Percentiles rank a stretch among this genome's conserved stretches.
phyloP scores from a whole-genome alignment of 805 yeast species.

The Ogataea degrootiae region DNA sequence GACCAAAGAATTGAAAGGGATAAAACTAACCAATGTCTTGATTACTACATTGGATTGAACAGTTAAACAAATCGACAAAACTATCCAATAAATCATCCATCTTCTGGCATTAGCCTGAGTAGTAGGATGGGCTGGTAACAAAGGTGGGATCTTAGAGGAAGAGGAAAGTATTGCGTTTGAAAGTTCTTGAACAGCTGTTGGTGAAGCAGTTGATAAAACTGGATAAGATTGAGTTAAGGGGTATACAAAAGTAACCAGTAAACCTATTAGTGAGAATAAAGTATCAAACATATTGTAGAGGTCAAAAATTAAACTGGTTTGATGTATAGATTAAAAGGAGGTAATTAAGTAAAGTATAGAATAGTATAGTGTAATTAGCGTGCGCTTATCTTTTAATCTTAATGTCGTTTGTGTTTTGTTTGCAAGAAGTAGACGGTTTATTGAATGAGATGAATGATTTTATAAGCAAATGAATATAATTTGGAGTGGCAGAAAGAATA shows the following conservation, averaged over 20 bases:
- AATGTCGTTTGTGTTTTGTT: too few species aligned
- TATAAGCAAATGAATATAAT: too few species aligned
- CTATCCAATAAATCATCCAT: slow-evolving; percentile 66
- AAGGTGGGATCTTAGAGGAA: neutral
- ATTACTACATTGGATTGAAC: slow-evolving; percentile 15
- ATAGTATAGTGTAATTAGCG: too few species aligned
- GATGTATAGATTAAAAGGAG: too few species aligned
- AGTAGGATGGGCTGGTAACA: neutral
- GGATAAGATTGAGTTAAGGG: slow-evolving; percentile 21
- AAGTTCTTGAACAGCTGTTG: slow-evolving; percentile 13
- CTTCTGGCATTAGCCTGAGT: neutral
- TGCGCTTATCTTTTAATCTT: too few species aligned
- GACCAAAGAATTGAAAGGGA: slow-evolving; percentile 54
- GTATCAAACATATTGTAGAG: slow-evolving; percentile 24
- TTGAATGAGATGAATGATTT: too few species aligned
- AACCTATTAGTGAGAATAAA: slow-evolving; percentile 30
- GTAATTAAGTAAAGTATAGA: too few species aligned
- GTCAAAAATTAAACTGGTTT: neutral
- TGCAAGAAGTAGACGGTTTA: too few species aligned
- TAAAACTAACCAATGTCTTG: slow-evolving; percentile 37
- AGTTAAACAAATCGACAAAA: slow-evolving; percentile 35
- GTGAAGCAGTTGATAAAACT: neutral
- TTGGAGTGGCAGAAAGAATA: too few species aligned
- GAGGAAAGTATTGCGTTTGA: neutral
- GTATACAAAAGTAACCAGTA: slow-evolving; percentile 36